These are phyloP conservation scores for Penicillium sp. DNA, from an alignment of 2,329 filamentous ascomycete genomes.

Conservation along the genomic window DNA sequence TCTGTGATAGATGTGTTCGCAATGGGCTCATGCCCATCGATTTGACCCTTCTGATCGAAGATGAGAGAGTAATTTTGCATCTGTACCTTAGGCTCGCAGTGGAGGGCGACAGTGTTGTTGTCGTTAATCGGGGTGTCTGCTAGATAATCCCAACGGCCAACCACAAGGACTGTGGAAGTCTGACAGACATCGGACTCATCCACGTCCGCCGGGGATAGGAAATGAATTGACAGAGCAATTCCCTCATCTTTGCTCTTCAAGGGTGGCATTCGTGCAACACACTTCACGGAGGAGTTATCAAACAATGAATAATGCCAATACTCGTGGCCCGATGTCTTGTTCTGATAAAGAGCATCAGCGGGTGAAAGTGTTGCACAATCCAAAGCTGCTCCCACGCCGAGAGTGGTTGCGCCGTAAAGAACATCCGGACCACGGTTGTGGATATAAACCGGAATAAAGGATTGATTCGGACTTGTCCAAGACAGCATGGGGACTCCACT, in stretches of 20 bases:
- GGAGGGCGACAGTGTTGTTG: constrained; percentile 32
- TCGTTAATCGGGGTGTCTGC: constrained; percentile 22
- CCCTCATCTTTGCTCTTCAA: constrained; percentile 21
- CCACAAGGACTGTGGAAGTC: constrained; percentile 32
- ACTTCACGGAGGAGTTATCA: constrained; percentile 22
- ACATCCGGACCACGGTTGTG: constrained; percentile 21
- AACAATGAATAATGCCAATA: constrained; percentile 31
- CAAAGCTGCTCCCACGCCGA: constrained; percentile 29
- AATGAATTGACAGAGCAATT: constrained; percentile 35
- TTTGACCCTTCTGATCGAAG: constrained; percentile 33
- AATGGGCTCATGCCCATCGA: constrained; percentile 17
- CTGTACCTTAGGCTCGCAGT: constrained; percentile 29
- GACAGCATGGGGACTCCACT: constrained; percentile 32
- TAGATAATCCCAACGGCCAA: constrained; percentile 35
- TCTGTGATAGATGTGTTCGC: constrained; percentile 19
- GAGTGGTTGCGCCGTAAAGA: constrained; percentile 27
- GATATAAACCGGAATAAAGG: constrained; percentile 30
- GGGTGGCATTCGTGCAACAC: constrained; percentile 28
- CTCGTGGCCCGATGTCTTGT: constrained; percentile 10
- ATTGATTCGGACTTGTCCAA: constrained; percentile 33
- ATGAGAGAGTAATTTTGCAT: constrained; percentile 26
- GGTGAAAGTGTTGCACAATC: constrained; percentile 24
- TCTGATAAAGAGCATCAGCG: constrained; percentile 12
- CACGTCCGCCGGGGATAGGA: constrained; percentile 26
- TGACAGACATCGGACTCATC: constrained; percentile 29